These are phyloP conservation scores for Xenoacremonium recifei DNA, from an alignment of 2,329 filamentous ascomycete species.

Conservation along the genomic window DNA sequence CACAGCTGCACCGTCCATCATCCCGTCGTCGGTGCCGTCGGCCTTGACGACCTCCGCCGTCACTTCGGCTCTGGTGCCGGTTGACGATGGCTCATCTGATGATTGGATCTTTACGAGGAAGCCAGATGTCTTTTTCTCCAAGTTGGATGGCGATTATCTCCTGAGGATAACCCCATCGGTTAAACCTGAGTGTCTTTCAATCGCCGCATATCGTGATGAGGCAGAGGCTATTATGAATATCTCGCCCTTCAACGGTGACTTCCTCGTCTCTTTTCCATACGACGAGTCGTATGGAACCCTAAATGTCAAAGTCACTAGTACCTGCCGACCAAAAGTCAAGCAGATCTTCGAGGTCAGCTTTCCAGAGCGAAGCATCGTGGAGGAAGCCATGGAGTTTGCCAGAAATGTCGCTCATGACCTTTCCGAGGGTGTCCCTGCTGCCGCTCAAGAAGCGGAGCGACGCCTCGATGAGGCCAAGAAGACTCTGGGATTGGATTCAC, in stretches of 20 bases:
- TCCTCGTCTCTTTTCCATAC: slow-evolving; percentile 50
- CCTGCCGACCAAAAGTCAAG: slow-evolving; percentile 57
- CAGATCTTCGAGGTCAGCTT: slow-evolving; percentile 62
- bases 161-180: slow-evolving; percentile 50
- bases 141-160: slow-evolving; percentile 49
- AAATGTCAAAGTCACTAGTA: slow-evolving; percentile 57
- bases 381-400: slow-evolving; percentile 43
- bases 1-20: slow-evolving; percentile 19
- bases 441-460: slow-evolving; percentile 38
- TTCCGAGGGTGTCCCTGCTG: slow-evolving; percentile 38
- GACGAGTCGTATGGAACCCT: slow-evolving; percentile 58
- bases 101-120: slow-evolving; percentile 36
- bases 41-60: slow-evolving; percentile 17
- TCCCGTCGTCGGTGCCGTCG: slow-evolving; percentile 16
- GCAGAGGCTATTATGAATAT: slow-evolving; percentile 48
- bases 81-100: slow-evolving; percentile 27
- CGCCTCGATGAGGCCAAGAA: slow-evolving; percentile 33
- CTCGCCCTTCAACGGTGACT: slow-evolving; percentile 47
- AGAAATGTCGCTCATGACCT: slow-evolving; percentile 43
- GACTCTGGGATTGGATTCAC: slow-evolving; percentile 30
- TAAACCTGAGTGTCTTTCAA: slow-evolving; percentile 55
- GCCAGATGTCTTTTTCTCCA: slow-evolving; percentile 28
- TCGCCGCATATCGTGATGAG: slow-evolving; percentile 52
- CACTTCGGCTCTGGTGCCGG: slow-evolving; percentile 27
- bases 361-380: slow-evolving; percentile 44